Base-by-base conservation (phyloP, 1,284 basidiomycete genomes). In the Amylostereum chailletii region DNA sequence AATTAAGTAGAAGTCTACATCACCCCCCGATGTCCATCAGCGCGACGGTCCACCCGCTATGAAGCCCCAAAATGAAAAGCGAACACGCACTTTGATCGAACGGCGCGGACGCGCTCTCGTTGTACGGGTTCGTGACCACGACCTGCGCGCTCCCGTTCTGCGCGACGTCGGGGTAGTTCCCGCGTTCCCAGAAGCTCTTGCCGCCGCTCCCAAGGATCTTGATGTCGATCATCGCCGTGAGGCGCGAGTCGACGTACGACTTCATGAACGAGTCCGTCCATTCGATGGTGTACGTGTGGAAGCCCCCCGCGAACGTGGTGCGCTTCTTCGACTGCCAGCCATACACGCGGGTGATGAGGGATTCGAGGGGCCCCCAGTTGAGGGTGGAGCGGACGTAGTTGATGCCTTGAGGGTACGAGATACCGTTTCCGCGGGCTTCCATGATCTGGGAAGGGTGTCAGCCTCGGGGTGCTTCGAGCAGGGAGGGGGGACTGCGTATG, bases 261-360 rank as follows among this genome's bases (percentile, higher is more conserved):
- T 70, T 79, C 71, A 93, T 68, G 68, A 81, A 87, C 31, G 75
- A 64, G 8, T 75, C 72, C 4, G 87, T 89, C 90, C 90, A 92
- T 60, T 92, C 87, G 40, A 93, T 62, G 6, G 79, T 74, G 59
- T 87, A 92, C 0, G 79, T 82, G 60, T 89, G 85, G 70, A 83
- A 90, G 10, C 67, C 77, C 49, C 75, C 65, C 50, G 75, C 80
- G 68, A 75, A 90, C 48, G 74, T 76, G 40, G 72, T 70, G 52
- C 79, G 78, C 59, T 83, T 81, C 53, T 82, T 72, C 51, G 71
- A 72, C 70, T 83, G 80, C 78, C 81, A 87, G 11, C 83, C 83
- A 65, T 80, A 86, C 75, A 79, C 55, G 68, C 72, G 49, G 65
- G 71, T 58, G 72, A 75, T 78, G 11, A 85, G 65, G 27, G 70